Evolutionary conservation across 2,329 filamentous ascomycete species (phyloP), one percentile per base, ranked within the genome.

Genomic region (Cladosporium sp.): DNA sequence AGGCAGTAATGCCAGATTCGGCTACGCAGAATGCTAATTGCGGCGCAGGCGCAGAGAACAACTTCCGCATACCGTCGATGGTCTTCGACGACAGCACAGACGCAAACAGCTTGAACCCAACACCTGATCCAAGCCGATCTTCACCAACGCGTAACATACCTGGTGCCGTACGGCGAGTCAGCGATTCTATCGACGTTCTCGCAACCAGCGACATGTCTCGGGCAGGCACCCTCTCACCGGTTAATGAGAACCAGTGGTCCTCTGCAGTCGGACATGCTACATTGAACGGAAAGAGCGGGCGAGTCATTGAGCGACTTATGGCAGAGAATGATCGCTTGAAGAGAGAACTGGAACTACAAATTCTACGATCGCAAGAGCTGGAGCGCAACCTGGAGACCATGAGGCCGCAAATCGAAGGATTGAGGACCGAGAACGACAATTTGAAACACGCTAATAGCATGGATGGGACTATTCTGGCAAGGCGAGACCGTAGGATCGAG

Each of bases 231-330:
- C 63, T 58, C 26, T 49, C 58, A 23, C 57, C 58, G 13, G 57
- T 8, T 56, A 69, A 34, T 8, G 68, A 70, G 32, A 70, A 71
- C 66, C 72, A 75, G 75, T 89, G 88, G 86, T 88, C 89, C 73
- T 87, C 87, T 32, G 88, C 88, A 3, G 85, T 91, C 54, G 89
- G 89, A 70, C 89, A 89, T 73, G 88, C 89, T 8, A 88, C 87
- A 2, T 79, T 90, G 2, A 68, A 68, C 23, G 90, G 90, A 51
- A 92, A 92, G 80, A 91, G 89, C 11, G 90, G 90, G 10, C 84
- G 89, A 36, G 90, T 92, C 61, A 94, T 95, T 76, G 92, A 95
- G 78, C 87, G 88, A 73, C 84, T 95, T 63, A 91, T 92, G 74
- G 88, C 89, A 62, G 91, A 94, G 74, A 93, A 93, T 70, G 91